Evolutionary conservation across 1,284 basidiomycete genomes (phyloP), one percentile per base, ranked within the genome.

Genomic region (Austroboletus novae-zelandiae): DNA sequence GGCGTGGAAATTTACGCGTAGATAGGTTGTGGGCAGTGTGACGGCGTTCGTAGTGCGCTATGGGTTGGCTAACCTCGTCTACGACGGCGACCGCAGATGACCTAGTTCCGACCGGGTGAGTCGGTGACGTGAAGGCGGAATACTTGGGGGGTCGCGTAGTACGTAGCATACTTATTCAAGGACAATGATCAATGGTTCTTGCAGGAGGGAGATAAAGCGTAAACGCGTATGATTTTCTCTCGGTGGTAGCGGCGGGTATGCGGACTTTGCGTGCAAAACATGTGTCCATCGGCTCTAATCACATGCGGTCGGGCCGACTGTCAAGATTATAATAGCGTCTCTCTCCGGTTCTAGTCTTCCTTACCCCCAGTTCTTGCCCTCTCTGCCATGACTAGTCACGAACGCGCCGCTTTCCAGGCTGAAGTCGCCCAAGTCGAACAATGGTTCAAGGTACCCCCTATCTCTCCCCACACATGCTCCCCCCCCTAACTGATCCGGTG

Each of bases 351-450:
- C 8, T 15, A 10, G 37, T 30, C 5, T 3, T 13, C 9, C 35
- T 14, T 4, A n/a, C 40, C 40, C 25, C 18, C 44, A 41, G 17
- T n/a, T 29, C 20, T 14, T 37, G 2, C 15, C 13, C 29, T 2
- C 18, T 43, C 50, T 27, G 71, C 43, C 57, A 85, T 86, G 84
- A 71, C 80, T n/a, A 58, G 46, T 61, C 70, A 71, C 65, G 85
- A 86, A 74, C 77, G 78, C 63, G 72, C 77, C 50, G 74, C 71
- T 51, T 96, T 97, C 72, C 78, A 84, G 51, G 76, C 84, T 45
- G 90, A 98, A 71, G 90, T 96, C 54, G 83, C 84, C 52, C 74
- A 86, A 59, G 86, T 96, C 60, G 89, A 95, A 74, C 77, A 84
- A 59, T 97, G 94, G 89, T 96, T 91, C 86, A 91, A 93, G 84